Conservation (phyloP, 2,329 filamentous ascomycete genomes). For the Scedosporium dehoogii region DNA sequence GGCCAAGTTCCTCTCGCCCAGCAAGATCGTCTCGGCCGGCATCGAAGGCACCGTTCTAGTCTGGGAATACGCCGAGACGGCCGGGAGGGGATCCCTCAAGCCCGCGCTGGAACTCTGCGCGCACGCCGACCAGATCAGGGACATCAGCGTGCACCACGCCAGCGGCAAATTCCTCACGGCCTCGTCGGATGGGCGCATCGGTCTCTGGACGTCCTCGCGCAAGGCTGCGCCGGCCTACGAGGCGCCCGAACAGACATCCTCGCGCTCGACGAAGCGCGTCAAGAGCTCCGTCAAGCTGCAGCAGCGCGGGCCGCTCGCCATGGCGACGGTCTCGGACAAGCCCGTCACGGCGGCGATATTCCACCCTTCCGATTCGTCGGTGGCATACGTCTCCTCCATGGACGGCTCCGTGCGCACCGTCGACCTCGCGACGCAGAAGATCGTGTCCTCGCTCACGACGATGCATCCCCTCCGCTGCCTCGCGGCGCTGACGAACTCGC, state of each 20-base stretch:
- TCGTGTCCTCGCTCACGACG: constrained; percentile 76
- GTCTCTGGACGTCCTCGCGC: constrained; percentile 81
- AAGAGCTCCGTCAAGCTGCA: constrained; percentile 33
- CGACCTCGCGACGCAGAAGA: constrained; percentile 70
- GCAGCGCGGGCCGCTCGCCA: constrained; percentile 68
- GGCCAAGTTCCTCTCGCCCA: constrained; percentile 72
- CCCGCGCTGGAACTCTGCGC: constrained; percentile 75
- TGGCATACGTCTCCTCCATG: constrained; percentile 83
- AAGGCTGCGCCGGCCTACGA: constrained; percentile 66
- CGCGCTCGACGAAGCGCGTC: constrained; percentile 14
- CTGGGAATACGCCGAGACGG: constrained; percentile 75
- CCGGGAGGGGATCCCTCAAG: constrained; percentile 59
- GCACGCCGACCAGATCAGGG: constrained; percentile 65
- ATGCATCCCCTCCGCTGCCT: constrained; percentile 76
- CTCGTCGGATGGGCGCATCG: constrained; percentile 71
- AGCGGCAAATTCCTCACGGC: constrained; percentile 76
- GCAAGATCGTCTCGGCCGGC: constrained; percentile 64
- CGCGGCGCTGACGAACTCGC: constrained; percentile 56
- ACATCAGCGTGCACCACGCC: constrained; percentile 61
- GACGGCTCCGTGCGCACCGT: constrained; percentile 88
- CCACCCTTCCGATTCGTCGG: constrained; percentile 72
- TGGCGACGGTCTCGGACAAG: constrained; percentile 62
- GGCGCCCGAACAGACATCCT: constrained; percentile 46
- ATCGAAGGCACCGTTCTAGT: constrained; percentile 78
- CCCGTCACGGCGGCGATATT: constrained; percentile 75